phyloP scores from a whole-genome alignment of 148 eudicot genomes.

The Fagopyrum esculentum region DNA sequence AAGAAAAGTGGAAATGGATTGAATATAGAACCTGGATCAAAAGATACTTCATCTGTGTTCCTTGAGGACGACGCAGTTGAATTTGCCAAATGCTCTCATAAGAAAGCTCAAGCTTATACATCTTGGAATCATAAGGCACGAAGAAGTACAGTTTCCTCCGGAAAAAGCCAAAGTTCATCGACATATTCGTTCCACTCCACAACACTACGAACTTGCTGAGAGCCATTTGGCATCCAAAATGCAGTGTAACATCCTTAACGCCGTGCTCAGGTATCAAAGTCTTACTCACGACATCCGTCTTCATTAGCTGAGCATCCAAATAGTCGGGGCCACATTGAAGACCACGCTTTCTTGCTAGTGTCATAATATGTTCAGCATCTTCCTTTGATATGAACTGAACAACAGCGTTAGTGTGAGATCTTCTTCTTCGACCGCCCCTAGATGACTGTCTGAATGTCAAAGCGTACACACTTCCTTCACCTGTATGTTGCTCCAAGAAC shows the following conservation, averaged over 20 bases:
- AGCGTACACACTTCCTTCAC: slow-evolving; percentile 29
- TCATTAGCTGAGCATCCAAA: slow-evolving; percentile 25
- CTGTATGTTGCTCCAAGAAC: slow-evolving; percentile 27
- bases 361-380: slow-evolving; percentile 21
- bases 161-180: slow-evolving; percentile 23
- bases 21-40: slow-evolving; percentile 40
- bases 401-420: slow-evolving; percentile 12
- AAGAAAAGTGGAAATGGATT: background rate
- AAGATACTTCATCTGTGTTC: slow-evolving; percentile 26
- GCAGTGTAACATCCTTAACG: slow-evolving; percentile 18
- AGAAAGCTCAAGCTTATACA: slow-evolving; percentile 38
- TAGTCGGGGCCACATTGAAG: slow-evolving; percentile 24
- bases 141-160: slow-evolving; percentile 25
- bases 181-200: slow-evolving; percentile 21
- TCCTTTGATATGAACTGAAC: slow-evolving; percentile 29
- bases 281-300: slow-evolving; percentile 31
- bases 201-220: slow-evolving; percentile 23
- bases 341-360: slow-evolving; percentile 13
- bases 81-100: slow-evolving; percentile 52
- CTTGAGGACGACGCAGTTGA: slow-evolving; percentile 33
- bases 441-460: slow-evolving; percentile 25
- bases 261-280: slow-evolving; percentile 20
- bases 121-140: background rate
- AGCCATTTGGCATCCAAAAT: slow-evolving; percentile 43
- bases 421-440: slow-evolving; percentile 25